phyloP scores from a whole-genome alignment of 441 rosid species.

The Pelargonium australe region DNA sequence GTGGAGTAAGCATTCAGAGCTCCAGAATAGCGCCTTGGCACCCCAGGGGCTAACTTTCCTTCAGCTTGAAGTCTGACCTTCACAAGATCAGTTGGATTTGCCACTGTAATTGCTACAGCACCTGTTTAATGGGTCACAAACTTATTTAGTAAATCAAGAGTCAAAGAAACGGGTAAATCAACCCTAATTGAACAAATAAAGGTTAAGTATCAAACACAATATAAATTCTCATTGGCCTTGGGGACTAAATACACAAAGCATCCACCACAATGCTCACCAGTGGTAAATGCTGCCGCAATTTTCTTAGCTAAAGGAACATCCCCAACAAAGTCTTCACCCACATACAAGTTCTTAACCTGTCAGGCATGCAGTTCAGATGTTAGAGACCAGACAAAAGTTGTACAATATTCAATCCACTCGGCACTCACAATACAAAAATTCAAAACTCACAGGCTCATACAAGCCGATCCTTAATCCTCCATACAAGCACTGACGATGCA shows the following conservation, averaged over 20 bases:
- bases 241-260: background rate
- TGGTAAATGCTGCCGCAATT: constrained; percentile 92
- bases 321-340: constrained; percentile 80
- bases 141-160: constrained; percentile 9
- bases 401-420: background rate
- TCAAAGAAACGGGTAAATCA: background rate
- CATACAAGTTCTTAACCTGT: constrained; percentile 79
- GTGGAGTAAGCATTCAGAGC: constrained; percentile 91
- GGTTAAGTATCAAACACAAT: background rate
- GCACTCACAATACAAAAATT: constrained; percentile 8
- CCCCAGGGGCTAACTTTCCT: constrained; percentile 89
- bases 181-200: background rate
- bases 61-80: constrained; percentile 98
- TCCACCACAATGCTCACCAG: constrained; percentile 47
- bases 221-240: background rate
- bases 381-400: constrained; percentile 16
- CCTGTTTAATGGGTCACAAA: constrained; percentile 43
- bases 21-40: constrained; percentile 88
- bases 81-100: constrained; percentile 98
- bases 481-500: constrained; percentile 85
- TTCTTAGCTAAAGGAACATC: constrained; percentile 92
- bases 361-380: constrained; percentile 18
- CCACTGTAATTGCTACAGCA: constrained; percentile 72
- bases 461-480: constrained; percentile 95
- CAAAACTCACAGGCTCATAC: constrained; percentile 81